Evolutionary conservation across 768 basidiomycete species (phyloP), one percentile per base, ranked within the genome.

Genomic region (Psilocybe tampanensis): DNA sequence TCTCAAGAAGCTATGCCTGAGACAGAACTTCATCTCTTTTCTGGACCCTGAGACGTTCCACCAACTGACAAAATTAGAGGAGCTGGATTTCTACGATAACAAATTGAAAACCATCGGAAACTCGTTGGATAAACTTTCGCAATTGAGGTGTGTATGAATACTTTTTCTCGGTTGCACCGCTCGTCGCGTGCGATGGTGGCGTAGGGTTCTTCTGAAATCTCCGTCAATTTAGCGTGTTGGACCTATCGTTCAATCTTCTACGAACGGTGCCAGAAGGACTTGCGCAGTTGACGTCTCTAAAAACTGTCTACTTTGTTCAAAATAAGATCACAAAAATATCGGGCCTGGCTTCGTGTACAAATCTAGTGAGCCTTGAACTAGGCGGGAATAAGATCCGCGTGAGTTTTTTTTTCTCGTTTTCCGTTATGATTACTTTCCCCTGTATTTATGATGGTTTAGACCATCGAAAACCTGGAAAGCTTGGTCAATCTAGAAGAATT

Each of bases 61-160:
- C 26, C 74, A 80, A 29, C 71, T 98, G 54, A 80, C 68, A 12
- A 78, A 84, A 44, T 73, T 99, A 33, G 91, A 94, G 66, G 97
- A 98, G 60, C 72, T 98, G 56, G 97, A 99, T 73, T 65, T 98
- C 60, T 99, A 98, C 68, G 97, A 99, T 71, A 99, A 99, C 76
- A 89, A 93, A 70, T 70, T 99, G 61, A 95, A 92, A 73, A 73
- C 76, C 48, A 70, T 92, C 18, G 89, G 83, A 0, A 76, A 84
- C 58, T 88, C 90, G 0, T 65, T 98, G 52, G 79, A 87, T 57
- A 76, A 76, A 32, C 66, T 86, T 42, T 68, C 71, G 4, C 78
- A 79, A 29, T 76, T 94, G 50, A 76, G 63, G 91, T 92, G 69
- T n/a, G n/a, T n/a, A n/a, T n/a, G 64, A 86, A 73, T 2, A 13